A percentile compares a stretch with the other conserved stretches of the same genome.
Conservation (phyloP, 192 early-diverging fungal genomes). For the Umbelopsis sp. region DNA sequence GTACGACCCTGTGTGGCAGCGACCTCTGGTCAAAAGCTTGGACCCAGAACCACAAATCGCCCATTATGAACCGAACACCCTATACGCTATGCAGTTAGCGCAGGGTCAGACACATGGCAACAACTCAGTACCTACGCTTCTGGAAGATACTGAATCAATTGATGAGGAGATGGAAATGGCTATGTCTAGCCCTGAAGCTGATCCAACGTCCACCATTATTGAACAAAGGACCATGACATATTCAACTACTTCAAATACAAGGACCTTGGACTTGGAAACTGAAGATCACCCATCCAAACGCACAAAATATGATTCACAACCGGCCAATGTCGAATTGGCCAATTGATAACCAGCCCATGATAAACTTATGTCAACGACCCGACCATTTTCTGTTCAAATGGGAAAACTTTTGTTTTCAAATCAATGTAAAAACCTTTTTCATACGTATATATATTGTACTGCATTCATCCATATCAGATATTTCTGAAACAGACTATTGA, state of each 20-base stretch:
- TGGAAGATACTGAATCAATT: not conserved
- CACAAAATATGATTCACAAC: not conserved
- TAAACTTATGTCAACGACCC: no score
- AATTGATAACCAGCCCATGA: not conserved
- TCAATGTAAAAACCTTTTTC: not conserved
- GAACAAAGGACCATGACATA: not conserved
- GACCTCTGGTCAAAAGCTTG: not conserved
- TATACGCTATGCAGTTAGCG: not conserved
- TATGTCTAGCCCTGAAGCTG: constrained; percentile 3
- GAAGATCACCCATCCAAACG: constrained; percentile 7
- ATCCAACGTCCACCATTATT: not conserved
- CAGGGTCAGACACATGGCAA: not conserved
- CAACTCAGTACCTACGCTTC: not conserved
- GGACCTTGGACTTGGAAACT: not conserved
- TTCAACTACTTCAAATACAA: not conserved
- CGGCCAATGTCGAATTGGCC: not conserved
- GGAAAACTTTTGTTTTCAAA: not conserved
- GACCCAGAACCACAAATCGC: not conserved
- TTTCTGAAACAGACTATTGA: not conserved
- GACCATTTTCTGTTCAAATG: no score
- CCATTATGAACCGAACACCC: not conserved
- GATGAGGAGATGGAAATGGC: constrained; percentile 16
- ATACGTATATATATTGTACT: not conserved
- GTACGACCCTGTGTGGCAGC: constrained; percentile 12
- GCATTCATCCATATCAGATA: not conserved